Conservation (phyloP, 169 alveolate species). For the Condylostoma magnum region DNA sequence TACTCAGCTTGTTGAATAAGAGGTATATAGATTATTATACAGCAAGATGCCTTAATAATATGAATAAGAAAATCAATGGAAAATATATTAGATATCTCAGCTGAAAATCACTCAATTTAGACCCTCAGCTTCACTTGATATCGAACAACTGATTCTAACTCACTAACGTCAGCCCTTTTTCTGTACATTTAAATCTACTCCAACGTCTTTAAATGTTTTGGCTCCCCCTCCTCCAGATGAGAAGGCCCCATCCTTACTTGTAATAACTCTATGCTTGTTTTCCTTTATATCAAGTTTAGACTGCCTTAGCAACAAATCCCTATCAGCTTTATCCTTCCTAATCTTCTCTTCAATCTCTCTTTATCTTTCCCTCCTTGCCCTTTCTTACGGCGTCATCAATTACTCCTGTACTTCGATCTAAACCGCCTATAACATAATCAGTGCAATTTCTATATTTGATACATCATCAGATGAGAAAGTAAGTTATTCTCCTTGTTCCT, state of each 20-base stretch:
- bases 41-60: no score
- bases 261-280: neutral
- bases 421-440: constrained; percentile 6
- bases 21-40: no score
- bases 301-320: neutral
- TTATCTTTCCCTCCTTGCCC: neutral
- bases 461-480: neutral
- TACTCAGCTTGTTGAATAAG: no score
- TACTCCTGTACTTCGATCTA: neutral
- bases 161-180: constrained; percentile 30
- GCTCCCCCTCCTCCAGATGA: neutral
- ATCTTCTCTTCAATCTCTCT: neutral
- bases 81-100: no score
- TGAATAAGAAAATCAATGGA: no score
- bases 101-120: no score
- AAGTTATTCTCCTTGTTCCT: constrained; percentile 7
- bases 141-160: neutral
- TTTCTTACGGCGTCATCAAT: constrained; percentile 21
- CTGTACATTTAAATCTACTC: constrained; percentile 22
- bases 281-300: constrained; percentile 19
- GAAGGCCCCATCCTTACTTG: constrained; percentile 8
- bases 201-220: constrained; percentile 19
- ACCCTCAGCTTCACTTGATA: constrained; percentile 12
- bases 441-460: constrained; percentile 15
- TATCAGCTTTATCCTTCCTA: neutral